phyloP scores from a whole-genome alignment of 257 asterid species.

The Solanum neorickii region DNA sequence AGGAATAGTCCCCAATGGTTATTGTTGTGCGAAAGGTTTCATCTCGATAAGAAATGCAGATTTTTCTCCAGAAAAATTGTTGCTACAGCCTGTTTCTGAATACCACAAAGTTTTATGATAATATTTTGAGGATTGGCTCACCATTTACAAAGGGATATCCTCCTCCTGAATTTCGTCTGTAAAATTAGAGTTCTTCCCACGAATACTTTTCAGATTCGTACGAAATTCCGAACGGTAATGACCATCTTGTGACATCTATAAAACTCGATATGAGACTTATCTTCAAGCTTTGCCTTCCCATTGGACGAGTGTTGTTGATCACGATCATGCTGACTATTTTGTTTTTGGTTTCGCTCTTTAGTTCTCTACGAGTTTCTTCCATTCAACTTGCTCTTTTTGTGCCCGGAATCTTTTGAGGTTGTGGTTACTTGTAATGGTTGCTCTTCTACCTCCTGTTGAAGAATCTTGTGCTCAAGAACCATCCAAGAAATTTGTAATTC shows the following conservation, averaged over 20 bases:
- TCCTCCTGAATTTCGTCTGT: not conserved
- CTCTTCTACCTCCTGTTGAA: too few species aligned
- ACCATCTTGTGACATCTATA: too few species aligned
- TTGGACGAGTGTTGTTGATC: not conserved
- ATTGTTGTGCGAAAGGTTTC: not conserved
- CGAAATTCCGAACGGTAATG: not conserved
- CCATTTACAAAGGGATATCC: constrained; percentile 1
- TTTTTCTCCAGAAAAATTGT: not conserved
- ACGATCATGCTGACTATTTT: not conserved
- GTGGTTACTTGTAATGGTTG: too few species aligned
- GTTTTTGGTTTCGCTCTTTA: not conserved
- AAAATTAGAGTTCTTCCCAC: not conserved
- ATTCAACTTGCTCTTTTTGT: too few species aligned
- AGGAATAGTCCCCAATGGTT: not conserved
- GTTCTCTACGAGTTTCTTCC: too few species aligned
- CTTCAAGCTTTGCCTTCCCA: not conserved
- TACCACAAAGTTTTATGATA: not conserved
- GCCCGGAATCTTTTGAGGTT: too few species aligned
- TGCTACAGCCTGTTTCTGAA: not conserved
- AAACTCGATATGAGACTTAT: too few species aligned
- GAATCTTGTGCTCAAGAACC: too few species aligned
- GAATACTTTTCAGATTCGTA: not conserved
- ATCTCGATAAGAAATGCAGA: not conserved
- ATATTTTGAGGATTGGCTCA: not conserved
- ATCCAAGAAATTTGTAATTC: too few species aligned